A percentile compares a stretch with the other conserved stretches of the same genome.
Conservation (phyloP, 2,329 filamentous ascomycete genomes). For the Alternaria longipes region DNA sequence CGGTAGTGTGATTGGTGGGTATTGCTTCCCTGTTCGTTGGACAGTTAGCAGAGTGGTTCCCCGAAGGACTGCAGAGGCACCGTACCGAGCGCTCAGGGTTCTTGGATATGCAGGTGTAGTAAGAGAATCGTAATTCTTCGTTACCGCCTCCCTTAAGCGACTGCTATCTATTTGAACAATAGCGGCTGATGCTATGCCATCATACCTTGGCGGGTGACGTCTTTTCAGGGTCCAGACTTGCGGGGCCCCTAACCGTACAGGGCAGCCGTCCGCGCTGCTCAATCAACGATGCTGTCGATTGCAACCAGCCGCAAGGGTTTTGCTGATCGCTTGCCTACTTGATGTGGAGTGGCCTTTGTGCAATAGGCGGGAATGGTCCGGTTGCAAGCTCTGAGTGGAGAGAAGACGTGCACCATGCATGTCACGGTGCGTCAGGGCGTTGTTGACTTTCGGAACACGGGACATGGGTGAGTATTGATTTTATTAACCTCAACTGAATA, state of each 20-base stretch:
- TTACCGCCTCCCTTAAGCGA: conserved; percentile 3
- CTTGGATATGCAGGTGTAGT: background rate
- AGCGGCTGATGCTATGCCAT: conserved; percentile 18
- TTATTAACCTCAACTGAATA: background rate
- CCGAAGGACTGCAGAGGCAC: background rate
- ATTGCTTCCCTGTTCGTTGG: conserved; percentile 3
- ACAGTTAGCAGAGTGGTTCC: background rate
- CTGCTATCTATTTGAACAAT: conserved; percentile 15
- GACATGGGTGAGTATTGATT: background rate
- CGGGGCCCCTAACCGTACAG: conserved; percentile 17
- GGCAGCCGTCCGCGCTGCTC: conserved; percentile 10
- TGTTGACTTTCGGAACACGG: background rate
- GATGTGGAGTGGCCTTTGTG: background rate
- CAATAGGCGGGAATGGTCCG: conserved; percentile 16
- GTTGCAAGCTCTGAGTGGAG: background rate
- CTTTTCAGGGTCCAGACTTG: conserved; percentile 26
- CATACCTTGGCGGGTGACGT: conserved; percentile 28
- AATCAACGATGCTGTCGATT: conserved; percentile 12
- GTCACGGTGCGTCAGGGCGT: conserved; percentile 8
- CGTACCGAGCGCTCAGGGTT: background rate
- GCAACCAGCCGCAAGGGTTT: conserved; percentile 9
- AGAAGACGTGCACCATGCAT: conserved; percentile 5
- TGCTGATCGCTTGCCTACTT: conserved; percentile 4
- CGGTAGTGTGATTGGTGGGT: background rate
- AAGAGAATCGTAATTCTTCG: conserved; percentile 8